Evolutionary conservation across 2,329 filamentous ascomycete species (phyloP).

Genomic region (Colletotrichum sp.): DNA sequence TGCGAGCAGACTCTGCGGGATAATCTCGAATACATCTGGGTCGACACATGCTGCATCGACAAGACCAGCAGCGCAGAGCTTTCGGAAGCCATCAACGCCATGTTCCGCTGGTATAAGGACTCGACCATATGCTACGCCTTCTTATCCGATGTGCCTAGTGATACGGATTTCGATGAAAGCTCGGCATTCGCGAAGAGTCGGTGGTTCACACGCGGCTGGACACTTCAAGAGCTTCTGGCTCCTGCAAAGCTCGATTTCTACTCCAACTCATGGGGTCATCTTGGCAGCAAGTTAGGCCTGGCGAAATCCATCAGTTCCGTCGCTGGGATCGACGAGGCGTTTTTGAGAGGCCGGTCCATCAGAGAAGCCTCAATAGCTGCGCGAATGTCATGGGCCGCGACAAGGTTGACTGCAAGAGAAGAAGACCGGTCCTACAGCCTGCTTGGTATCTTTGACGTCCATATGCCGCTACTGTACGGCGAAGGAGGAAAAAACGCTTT

Average conservation of each 20-base stretch:
- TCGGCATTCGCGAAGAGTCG: background rate
- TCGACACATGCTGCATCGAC: conserved; percentile 24
- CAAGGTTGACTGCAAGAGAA: background rate
- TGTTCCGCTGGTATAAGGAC: conserved; percentile 10
- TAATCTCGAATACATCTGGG: conserved; percentile 1
- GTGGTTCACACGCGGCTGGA: conserved; percentile 21
- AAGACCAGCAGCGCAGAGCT: conserved; percentile 10
- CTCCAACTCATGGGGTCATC: background rate
- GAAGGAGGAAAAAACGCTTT: background rate
- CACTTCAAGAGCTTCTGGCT: conserved; percentile 29
- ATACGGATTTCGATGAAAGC: background rate
- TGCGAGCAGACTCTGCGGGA: conserved; percentile 16
- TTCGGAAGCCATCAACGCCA: conserved; percentile 11
- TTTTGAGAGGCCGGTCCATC: background rate
- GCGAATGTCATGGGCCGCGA: background rate
- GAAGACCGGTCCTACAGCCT: background rate
- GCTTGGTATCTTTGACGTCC: background rate
- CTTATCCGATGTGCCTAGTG: background rate
- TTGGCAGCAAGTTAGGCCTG: background rate
- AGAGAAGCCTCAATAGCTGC: background rate
- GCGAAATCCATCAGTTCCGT: background rate
- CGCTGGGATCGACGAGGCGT: background rate
- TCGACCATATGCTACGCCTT: conserved; percentile 7
- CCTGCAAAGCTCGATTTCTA: conserved; percentile 25
- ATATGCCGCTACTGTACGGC: background rate